Base-by-base conservation (phyloP, 345 rosid species). In the Rhodomyrtus tomentosa region DNA sequence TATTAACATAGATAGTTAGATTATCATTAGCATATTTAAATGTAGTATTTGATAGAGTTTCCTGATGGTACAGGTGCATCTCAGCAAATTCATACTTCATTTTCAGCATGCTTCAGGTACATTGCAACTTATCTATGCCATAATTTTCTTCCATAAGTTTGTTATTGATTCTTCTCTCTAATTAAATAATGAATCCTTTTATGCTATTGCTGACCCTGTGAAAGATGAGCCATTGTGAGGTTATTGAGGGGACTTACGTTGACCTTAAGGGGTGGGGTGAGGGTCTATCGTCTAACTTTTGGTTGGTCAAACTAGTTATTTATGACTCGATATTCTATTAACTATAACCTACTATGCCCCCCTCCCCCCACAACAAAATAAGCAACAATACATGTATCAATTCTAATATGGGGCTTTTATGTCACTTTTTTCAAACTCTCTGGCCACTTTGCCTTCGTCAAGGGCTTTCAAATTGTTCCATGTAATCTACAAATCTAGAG, bases 61-160 rank as follows among this genome's bases (percentile, higher is more conserved):
- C 24, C 50, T 45, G 18, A 45, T 68, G 58, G 81, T 49, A 36
- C 98, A 95, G 98, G 93, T 95, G 99, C 91, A 94, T 97, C 82
- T 91, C 98, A 50, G 18, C 59, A 48, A 95, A 95, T 90, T 92
- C 95, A 3, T 89, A 88, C 91, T 97, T 97, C 91, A 95, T 95
- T 86, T 92, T 90, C 87, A 89, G 83, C 91, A 95, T 97, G 96
- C 96, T 95, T 90, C 96, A 94, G 95, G 99, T 94, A 54, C 82
- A 91, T 89, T 86, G 83, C 54, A 76, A 42, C 72, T 55, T 50
- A 54, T 86, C 81, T 85, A 72, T 58, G 51, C 45, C 22, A 32
- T 51, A 40, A 24, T 20, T n/a, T 56, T 45, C 11, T 79, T 50
- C 20, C 32, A 45, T 68, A 36, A 51, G 59, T 55, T 82, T 3